Percentiles rank a stretch among this genome's conserved stretches.
These are phyloP conservation scores for Bolboschoenus planiculmis DNA, from an alignment of 176 grass and related monocot species.

Conservation along the genomic window DNA sequence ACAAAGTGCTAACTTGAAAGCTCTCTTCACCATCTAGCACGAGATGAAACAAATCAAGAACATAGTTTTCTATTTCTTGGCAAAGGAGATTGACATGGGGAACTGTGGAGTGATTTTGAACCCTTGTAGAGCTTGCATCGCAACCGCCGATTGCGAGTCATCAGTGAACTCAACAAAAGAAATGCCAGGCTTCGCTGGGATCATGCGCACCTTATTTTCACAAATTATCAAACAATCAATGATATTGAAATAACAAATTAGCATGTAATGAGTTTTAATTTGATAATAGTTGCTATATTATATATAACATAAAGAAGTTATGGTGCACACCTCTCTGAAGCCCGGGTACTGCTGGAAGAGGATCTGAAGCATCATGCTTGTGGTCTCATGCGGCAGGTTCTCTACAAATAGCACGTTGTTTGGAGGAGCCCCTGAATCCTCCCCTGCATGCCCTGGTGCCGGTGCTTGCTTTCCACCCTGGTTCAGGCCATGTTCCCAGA, in stretches of 20 bases:
- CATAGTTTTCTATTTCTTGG: constrained; percentile 63
- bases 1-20: background rate
- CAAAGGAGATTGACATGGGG: constrained; percentile 74
- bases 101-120: constrained; percentile 94
- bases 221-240: background rate
- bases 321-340: constrained; percentile 50
- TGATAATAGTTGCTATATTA: background rate
- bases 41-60: background rate
- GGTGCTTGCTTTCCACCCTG: constrained; percentile 28
- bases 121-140: constrained; percentile 87
- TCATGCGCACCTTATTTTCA: constrained; percentile 64
- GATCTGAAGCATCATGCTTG: constrained; percentile 85
- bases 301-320: background rate
- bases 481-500: constrained; percentile 41
- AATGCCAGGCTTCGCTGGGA: constrained; percentile 83
- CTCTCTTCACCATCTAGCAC: background rate
- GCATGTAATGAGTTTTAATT: background rate
- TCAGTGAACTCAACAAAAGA: constrained; percentile 90
- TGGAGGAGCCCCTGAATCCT: constrained; percentile 41
- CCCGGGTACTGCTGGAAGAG: constrained; percentile 98
- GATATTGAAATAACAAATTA: background rate
- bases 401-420: constrained; percentile 96
- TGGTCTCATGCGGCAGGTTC: constrained; percentile 83
- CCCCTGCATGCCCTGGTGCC: background rate
- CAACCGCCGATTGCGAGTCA: constrained; percentile 61